phyloP scores from a whole-genome alignment of 768 basidiomycete genomes.

The Termitomyces sp. region DNA sequence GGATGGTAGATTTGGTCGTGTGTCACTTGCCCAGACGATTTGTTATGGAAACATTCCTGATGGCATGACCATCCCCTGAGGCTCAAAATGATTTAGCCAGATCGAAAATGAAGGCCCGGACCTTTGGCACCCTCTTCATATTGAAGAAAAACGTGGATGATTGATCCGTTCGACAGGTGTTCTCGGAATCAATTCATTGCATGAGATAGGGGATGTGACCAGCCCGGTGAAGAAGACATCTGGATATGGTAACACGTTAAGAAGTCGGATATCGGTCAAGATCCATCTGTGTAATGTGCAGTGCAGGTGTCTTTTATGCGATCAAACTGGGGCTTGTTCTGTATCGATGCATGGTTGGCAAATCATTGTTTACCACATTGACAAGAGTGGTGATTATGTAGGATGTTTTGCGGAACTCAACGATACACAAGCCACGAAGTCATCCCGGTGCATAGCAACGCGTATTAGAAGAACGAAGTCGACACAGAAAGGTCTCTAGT shows the following conservation, averaged over 20 bases:
- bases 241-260: background rate
- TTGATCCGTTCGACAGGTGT: background rate
- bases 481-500: background rate
- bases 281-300: background rate
- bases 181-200: background rate
- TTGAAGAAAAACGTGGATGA: background rate
- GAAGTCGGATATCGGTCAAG: background rate
- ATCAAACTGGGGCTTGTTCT: background rate
- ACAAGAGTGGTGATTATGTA: background rate
- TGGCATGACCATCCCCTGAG: background rate
- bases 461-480: background rate
- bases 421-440: background rate
- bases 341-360: background rate
- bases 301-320: background rate
- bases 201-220: background rate
- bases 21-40: background rate
- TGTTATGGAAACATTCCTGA: background rate
- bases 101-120: background rate
- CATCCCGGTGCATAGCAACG: background rate
- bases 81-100: background rate
- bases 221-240: background rate
- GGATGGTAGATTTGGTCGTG: background rate
- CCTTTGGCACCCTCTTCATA: slow-evolving; percentile 1
- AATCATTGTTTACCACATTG: background rate
- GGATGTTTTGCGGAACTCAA: background rate